A percentile compares a stretch with the other conserved stretches of the same genome.
These are phyloP conservation scores for Mallotus repandus DNA, from an alignment of 441 rosid genomes.

Conservation along the genomic window DNA sequence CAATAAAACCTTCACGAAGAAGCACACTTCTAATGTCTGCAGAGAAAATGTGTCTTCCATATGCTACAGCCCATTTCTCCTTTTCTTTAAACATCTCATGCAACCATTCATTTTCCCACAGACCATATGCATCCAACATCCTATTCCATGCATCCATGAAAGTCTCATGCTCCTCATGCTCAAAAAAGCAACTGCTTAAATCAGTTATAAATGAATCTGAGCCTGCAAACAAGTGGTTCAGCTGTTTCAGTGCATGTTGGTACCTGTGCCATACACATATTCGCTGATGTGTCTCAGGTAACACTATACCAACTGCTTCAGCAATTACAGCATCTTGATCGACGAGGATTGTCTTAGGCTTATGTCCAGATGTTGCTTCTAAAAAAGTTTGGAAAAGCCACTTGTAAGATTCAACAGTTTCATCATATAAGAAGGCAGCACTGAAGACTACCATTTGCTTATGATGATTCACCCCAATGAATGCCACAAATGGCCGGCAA, in stretches of 20 bases:
- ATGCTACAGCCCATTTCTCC: constrained; percentile 30
- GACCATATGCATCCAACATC: constrained; percentile 24
- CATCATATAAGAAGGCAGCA: constrained; percentile 31
- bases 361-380: constrained; percentile 28
- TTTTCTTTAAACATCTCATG: constrained; percentile 25
- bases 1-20: constrained; percentile 18
- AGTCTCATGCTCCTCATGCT: constrained; percentile 27
- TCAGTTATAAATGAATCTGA: constrained; percentile 27
- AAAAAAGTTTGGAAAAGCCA: constrained; percentile 32
- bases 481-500: constrained; percentile 23
- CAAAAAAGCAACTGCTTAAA: constrained; percentile 25
- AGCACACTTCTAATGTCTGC: constrained; percentile 21
- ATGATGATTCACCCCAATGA: constrained; percentile 34
- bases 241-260: constrained; percentile 25
- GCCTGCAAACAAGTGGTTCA: constrained; percentile 21
- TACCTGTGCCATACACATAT: constrained; percentile 30
- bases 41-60: constrained; percentile 27
- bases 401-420: constrained; percentile 27
- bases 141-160: constrained; percentile 29
- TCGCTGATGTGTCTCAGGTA: constrained; percentile 19
- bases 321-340: constrained; percentile 30
- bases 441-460: constrained; percentile 31
- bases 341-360: constrained; percentile 29
- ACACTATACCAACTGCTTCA: constrained; percentile 19
- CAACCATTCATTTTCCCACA: constrained; percentile 29